These are phyloP conservation scores for Bacidia gigantensis DNA, from an alignment of 495 filamentous ascomycete species.

Conservation along the genomic window DNA sequence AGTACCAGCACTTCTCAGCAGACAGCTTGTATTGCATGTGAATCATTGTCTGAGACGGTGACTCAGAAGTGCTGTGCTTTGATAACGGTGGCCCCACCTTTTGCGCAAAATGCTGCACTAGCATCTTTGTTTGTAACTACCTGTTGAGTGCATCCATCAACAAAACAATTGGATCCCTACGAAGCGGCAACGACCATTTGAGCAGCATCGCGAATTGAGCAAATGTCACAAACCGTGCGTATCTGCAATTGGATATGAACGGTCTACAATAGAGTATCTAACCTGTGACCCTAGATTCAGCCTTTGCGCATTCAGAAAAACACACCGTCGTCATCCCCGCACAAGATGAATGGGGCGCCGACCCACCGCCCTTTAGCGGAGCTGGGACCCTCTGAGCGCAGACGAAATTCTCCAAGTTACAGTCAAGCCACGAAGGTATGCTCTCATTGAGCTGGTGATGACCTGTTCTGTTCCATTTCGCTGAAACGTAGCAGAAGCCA, in stretches of 20 bases:
- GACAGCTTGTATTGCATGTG: no score
- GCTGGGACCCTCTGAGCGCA: slow-evolving; percentile 41
- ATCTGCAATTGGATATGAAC: not conserved
- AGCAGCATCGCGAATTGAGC: no score
- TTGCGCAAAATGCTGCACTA: no score
- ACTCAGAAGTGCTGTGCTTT: no score
- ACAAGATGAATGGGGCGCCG: slow-evolving; percentile 29
- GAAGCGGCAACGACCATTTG: no score
- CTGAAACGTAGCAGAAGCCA: slow-evolving; percentile 12
- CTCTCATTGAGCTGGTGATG: not conserved
- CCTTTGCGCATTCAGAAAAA: slow-evolving; percentile 23
- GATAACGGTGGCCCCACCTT: no score
- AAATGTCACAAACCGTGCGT: not conserved
- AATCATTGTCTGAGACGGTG: no score
- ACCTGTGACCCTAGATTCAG: slow-evolving; percentile 16
- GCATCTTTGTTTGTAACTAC: no score
- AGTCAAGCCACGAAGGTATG: slow-evolving; percentile 54
- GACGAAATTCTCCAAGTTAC: slow-evolving; percentile 66
- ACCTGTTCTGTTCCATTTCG: not conserved
- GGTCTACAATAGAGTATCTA: slow-evolving; percentile 2
- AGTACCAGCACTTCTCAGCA: no score
- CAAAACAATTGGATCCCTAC: not conserved
- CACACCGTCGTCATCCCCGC: slow-evolving; percentile 15
- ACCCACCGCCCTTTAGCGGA: slow-evolving; percentile 39
- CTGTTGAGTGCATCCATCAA: no score